These are phyloP conservation scores for Chalciporus pseudorubinellus DNA, from an alignment of 768 basidiomycete species.

Conservation along the genomic window DNA sequence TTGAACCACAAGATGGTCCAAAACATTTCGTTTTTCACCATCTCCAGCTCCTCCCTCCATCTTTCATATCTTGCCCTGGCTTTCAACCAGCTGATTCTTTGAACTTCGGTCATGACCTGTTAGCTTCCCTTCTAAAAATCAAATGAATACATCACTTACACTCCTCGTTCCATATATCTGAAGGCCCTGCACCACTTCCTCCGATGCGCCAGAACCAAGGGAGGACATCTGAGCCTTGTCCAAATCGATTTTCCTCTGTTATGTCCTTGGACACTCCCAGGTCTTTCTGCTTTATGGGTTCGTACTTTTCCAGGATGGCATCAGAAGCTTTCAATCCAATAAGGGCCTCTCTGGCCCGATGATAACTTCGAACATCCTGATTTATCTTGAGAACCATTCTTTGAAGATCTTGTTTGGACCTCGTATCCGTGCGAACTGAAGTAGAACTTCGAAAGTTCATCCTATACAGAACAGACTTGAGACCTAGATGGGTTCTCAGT, in stretches of 20 bases:
- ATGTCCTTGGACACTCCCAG: not conserved
- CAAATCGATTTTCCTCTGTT: conserved; percentile 1
- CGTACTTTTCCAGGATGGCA: not conserved
- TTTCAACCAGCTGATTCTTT: conserved; percentile 3
- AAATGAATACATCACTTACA: not conserved
- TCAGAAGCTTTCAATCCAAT: not conserved
- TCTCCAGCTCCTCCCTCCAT: conserved; percentile 18
- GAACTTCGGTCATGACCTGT: not conserved
- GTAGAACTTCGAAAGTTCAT: no score
- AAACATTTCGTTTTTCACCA: conserved; percentile 17
- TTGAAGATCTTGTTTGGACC: no score
- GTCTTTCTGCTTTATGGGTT: not conserved
- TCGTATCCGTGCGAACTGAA: no score
- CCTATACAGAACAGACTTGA: no score
- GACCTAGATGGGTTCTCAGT: no score
- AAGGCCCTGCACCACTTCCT: not conserved
- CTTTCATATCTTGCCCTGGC: conserved; percentile 15
- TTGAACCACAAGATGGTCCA: conserved; percentile 17
- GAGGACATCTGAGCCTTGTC: not conserved
- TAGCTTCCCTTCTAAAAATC: no score
- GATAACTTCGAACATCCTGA: no score
- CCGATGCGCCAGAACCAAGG: conserved; percentile 3
- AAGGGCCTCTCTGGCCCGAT: no score
- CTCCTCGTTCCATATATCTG: conserved; percentile 2
- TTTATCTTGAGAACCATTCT: no score